Evolutionary conservation across 75 land plant species (phyloP).

Genomic region (Pinus tabuliformis): DNA sequence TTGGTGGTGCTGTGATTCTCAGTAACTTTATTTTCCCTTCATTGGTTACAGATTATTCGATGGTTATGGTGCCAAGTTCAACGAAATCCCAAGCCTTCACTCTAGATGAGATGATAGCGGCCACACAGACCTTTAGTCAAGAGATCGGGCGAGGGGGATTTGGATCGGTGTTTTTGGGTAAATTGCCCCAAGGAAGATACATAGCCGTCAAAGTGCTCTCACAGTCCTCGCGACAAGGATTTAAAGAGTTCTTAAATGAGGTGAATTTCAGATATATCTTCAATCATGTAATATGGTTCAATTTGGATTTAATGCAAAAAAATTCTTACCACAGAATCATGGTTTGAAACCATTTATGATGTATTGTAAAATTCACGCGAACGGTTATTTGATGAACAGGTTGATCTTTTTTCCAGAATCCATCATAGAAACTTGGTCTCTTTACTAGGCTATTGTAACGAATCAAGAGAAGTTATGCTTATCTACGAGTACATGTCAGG

Average conservation of each 20-base stretch:
- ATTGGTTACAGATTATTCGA: too few relatives aligned
- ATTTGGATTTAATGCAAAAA: neutral
- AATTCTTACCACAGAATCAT: too few relatives aligned
- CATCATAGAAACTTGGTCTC: neutral
- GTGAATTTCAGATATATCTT: neutral
- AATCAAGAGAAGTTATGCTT: slow-evolving; percentile 37
- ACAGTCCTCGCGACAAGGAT: neutral
- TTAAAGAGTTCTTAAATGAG: neutral
- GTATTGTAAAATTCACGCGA: too few relatives aligned
- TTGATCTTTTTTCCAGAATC: neutral
- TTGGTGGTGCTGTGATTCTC: neutral
- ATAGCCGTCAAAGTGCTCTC: neutral
- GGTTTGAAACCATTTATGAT: too few relatives aligned
- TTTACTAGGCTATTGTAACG: slow-evolving; percentile 49
- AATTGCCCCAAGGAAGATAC: neutral
- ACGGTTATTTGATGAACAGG: neutral
- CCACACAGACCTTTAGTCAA: neutral
- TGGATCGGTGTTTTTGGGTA: neutral
- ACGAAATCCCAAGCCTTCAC: neutral
- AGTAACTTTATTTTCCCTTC: too few relatives aligned
- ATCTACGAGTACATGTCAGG: slow-evolving; percentile 58
- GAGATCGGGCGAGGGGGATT: neutral
- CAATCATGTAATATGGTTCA: too few relatives aligned
- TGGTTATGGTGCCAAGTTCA: neutral
- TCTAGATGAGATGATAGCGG: neutral